phyloP scores from a whole-genome alignment of 1,139 yeast species.

The Suhomyces coccinellae region DNA sequence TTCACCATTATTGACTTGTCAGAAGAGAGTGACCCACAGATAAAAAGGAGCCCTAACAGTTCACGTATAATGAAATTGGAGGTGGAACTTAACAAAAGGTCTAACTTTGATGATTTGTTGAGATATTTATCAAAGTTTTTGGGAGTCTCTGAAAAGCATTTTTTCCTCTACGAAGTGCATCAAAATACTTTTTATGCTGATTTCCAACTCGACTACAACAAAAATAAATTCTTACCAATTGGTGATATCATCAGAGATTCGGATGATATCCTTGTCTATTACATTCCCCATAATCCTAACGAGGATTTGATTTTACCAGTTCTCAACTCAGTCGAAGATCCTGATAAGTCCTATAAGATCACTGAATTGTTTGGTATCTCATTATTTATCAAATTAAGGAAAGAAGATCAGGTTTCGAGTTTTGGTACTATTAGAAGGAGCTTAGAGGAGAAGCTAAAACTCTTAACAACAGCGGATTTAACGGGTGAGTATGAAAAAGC shows the following conservation, averaged over 20 bases:
- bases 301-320: constrained; percentile 67
- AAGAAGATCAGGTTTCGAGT: constrained; percentile 45
- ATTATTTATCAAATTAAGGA: constrained; percentile 60
- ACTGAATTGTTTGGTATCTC: constrained; percentile 66
- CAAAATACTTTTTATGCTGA: constrained; percentile 67
- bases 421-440: constrained; percentile 59
- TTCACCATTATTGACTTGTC: constrained; percentile 62
- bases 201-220: constrained; percentile 63
- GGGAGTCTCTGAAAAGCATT: constrained; percentile 38
- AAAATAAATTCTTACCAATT: constrained; percentile 62
- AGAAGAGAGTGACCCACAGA: constrained; percentile 39
- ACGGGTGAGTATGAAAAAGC: constrained; percentile 25
- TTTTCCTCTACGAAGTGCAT: constrained; percentile 73
- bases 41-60: constrained; percentile 4
- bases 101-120: constrained; percentile 67
- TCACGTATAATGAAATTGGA: constrained; percentile 46
- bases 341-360: constrained; percentile 38
- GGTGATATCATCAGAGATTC: constrained; percentile 63
- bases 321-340: constrained; percentile 52
- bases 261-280: constrained; percentile 72
- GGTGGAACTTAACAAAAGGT: constrained; percentile 68
- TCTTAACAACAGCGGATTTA: constrained; percentile 29
- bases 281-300: constrained; percentile 49
- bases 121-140: constrained; percentile 57
- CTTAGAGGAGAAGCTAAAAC: constrained; percentile 41